Evolutionary conservation across 2,329 filamentous ascomycete genomes (phyloP).

Genomic region (Pseudogymnoascus sp.): DNA sequence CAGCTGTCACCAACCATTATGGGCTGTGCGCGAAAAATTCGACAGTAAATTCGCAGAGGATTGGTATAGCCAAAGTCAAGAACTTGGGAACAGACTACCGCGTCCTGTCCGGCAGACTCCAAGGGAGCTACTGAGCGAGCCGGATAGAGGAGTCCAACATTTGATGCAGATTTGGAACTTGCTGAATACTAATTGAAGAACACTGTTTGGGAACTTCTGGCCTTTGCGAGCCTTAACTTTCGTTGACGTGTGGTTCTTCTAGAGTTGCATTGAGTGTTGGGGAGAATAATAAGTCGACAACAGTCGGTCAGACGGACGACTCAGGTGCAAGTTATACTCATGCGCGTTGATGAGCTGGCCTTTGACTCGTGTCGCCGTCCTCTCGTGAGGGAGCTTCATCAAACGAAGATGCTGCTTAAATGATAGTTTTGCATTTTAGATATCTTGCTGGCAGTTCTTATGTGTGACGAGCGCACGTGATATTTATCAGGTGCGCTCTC

Average conservation of each 20-base stretch:
- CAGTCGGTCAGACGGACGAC: background rate
- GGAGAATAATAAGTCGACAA: background rate
- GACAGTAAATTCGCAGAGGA: conserved; percentile 23
- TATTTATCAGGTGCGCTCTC: too few relatives aligned
- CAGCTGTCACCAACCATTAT: conserved; percentile 25
- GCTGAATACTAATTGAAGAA: conserved; percentile 22
- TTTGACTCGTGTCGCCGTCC: background rate
- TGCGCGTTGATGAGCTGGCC: too few relatives aligned
- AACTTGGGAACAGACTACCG: conserved; percentile 17
- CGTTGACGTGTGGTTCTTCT: background rate
- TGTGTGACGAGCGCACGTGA: too few relatives aligned
- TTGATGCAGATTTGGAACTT: conserved; percentile 29
- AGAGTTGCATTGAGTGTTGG: background rate
- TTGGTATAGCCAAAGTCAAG: conserved; percentile 19
- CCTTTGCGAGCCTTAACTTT: background rate
- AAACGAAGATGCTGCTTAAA: too few relatives aligned
- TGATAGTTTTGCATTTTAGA: too few relatives aligned
- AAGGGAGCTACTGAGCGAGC: conserved; percentile 12
- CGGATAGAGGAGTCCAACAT: conserved; percentile 23
- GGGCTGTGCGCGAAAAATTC: conserved; percentile 25
- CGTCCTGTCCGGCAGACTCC: background rate
- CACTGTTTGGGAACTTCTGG: background rate
- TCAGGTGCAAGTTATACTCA: background rate
- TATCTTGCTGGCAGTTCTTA: too few relatives aligned
- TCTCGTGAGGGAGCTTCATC: too few relatives aligned